These are phyloP conservation scores for Pleurotus tuoliensis DNA, from an alignment of 768 basidiomycete genomes.

Conservation along the genomic window DNA sequence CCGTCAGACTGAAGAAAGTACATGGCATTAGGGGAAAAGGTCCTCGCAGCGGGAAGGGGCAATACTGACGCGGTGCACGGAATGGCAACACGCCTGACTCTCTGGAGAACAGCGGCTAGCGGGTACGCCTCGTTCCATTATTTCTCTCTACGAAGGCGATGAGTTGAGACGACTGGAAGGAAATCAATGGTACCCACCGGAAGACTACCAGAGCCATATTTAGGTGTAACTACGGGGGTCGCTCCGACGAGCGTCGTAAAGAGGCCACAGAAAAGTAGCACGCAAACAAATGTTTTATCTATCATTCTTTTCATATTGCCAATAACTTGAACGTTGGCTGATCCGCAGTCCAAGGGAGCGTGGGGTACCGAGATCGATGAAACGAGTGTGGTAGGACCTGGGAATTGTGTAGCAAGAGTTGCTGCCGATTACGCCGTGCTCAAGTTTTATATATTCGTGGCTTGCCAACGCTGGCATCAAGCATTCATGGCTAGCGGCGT, in stretches of 20 bases:
- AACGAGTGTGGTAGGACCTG: not conserved
- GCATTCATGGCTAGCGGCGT: not conserved
- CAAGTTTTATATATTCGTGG: not conserved
- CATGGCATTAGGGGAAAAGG: not conserved
- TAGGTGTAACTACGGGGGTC: slow-evolving; percentile 1
- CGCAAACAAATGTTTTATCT: not conserved
- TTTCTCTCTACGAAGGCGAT: not conserved
- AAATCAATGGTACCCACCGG: not conserved
- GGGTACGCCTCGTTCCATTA: not conserved
- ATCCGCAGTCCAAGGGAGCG: not conserved
- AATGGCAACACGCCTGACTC: not conserved
- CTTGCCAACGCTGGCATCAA: slow-evolving; percentile 2
- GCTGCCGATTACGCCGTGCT: not conserved
- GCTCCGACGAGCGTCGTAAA: not conserved
- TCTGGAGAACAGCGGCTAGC: not conserved
- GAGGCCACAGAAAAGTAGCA: not conserved
- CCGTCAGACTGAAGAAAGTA: not conserved
- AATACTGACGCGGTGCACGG: not conserved
- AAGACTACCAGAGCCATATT: not conserved
- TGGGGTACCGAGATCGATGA: not conserved
- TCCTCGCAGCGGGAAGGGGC: not conserved
- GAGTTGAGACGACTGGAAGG: not conserved
- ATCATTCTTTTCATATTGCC: not conserved
- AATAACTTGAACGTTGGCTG: not conserved
- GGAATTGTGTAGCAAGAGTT: not conserved